Conservation (phyloP, 306 rosid species). For the Citrullus mucosospermus region DNA sequence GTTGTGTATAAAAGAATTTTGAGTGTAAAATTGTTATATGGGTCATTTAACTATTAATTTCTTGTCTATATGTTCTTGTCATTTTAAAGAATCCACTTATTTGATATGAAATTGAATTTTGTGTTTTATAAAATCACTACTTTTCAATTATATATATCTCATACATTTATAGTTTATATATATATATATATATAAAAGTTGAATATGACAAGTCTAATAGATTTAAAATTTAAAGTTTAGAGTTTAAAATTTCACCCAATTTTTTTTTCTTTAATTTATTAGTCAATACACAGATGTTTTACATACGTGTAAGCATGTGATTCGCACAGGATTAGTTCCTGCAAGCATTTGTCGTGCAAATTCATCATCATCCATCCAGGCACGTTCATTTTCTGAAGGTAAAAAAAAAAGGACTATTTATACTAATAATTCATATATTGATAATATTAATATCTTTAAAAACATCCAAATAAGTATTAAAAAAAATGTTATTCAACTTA, state of each 20-base stretch:
- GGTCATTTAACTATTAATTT: neutral
- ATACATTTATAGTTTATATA: no score
- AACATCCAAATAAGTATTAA: no score
- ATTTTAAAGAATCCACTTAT: no score
- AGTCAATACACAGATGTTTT: neutral
- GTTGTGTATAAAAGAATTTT: no score
- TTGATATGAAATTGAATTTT: no score
- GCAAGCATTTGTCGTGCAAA: conserved; percentile 80
- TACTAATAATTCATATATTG: neutral
- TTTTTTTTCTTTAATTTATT: no score
- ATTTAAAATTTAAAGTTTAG: no score
- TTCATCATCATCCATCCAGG: conserved; percentile 61
- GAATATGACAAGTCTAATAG: no score
- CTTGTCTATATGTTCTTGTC: neutral
- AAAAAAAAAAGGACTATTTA: neutral
- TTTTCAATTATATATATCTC: no score
- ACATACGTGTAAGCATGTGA: conserved; percentile 35
- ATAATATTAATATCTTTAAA: neutral
- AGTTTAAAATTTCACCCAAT: no score
- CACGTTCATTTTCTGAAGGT: conserved; percentile 33
- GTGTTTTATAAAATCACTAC: no score
- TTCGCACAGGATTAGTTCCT: conserved; percentile 55
- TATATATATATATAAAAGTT: no score
- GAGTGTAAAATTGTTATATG: neutral
- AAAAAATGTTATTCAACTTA: neutral